Evolutionary conservation across 225 moss, liverwort and hornwort species (phyloP), one percentile per base, ranked within the genome.

Genomic region (Climacium dendroides): DNA sequence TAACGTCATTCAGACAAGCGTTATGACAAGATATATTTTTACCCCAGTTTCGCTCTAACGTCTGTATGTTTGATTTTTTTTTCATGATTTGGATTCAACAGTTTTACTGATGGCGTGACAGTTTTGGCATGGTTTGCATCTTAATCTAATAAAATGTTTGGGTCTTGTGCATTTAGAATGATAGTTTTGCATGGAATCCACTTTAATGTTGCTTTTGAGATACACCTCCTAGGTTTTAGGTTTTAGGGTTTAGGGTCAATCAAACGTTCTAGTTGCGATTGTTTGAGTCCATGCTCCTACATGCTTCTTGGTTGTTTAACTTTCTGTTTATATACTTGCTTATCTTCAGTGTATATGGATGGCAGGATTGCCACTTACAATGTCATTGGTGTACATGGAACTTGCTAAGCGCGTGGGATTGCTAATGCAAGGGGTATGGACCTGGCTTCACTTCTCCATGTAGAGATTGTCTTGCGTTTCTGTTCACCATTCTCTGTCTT

Each of bases 331-430:
- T 53, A 10, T 52, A 23, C 70, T 43, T 79, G 39, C 91, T 88
- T 80, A 90, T 57, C 71, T 45, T 87, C 39, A 34, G 26, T 82
- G 74, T 69, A 53, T 74, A 80, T 80, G 89, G 71, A 84, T 76
- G 79, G 64, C 92, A 94, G 94, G 94, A 70, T 90, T 94, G 81
- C 94, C 94, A 61, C 91, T 94, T 67, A 94, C 93, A 74, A 93
- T 94, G 94, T 92, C 93, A 53, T 84, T 94, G 87, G 91, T 94
- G 60, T 94, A 94, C 66, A 94, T 94, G 93, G 93, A 94, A 86
- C 93, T 94, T 87, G 92, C 94, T 32, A 91, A 85, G 90, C 93
- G 94, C 52, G 88, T 94, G 41, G 94, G 94, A 64, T 87, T 94
- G 89, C 93, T 74, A 87, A 93, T 94, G 93, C 94, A 93, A 91